Conservation (phyloP, 768 basidiomycete genomes). For the Leccinum rimulosum region DNA sequence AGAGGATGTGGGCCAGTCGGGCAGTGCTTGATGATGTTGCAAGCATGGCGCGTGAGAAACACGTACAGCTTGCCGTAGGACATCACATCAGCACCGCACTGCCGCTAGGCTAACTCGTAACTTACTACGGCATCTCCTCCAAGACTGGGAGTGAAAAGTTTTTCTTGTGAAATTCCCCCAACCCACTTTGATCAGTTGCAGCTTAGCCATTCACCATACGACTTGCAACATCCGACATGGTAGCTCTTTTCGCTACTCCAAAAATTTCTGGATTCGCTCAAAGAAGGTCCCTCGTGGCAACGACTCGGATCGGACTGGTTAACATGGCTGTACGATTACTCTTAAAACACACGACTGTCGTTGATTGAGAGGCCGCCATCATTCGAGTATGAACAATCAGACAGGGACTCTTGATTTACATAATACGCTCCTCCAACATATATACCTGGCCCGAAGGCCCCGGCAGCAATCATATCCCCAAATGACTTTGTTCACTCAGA, state of each 20-base stretch:
- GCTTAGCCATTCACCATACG: too few relatives aligned
- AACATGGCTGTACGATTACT: neutral
- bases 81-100: too few relatives aligned
- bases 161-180: too few relatives aligned
- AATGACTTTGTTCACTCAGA: neutral
- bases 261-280: neutral
- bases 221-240: too few relatives aligned
- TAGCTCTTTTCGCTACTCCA: neutral
- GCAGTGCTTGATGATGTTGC: constrained; percentile 1
- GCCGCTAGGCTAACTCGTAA: too few relatives aligned
- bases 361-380: neutral
- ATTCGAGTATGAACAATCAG: neutral
- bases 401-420: neutral
- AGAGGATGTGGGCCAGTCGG: constrained; percentile 5
- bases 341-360: too few relatives aligned
- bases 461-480: too few relatives aligned
- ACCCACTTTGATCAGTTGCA: too few relatives aligned
- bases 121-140: too few relatives aligned
- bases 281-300: neutral
- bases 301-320: neutral
- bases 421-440: neutral
- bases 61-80: too few relatives aligned
- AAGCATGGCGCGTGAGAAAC: constrained; percentile 26
- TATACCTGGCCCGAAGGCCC: neutral
- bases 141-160: too few relatives aligned